These are phyloP conservation scores for Kockiozyma suomiensis DNA, from an alignment of 805 yeast genomes.

Conservation along the genomic window DNA sequence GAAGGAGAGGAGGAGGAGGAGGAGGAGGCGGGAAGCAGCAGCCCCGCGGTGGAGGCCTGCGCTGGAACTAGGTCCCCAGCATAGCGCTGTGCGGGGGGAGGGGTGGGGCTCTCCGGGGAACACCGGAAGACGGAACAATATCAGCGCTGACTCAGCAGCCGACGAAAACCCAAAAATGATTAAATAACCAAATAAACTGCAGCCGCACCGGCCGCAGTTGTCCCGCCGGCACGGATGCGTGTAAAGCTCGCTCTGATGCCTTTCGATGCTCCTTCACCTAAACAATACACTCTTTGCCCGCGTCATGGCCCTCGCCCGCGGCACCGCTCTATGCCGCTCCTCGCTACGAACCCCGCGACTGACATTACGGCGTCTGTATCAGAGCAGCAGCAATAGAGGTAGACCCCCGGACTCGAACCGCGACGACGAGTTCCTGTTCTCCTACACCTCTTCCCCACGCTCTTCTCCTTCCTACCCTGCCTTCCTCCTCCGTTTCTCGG, in stretches of 20 bases:
- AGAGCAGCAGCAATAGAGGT: background rate
- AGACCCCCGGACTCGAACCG: background rate
- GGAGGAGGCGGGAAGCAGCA: background rate
- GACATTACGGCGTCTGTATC: no score
- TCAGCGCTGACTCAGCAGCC: background rate
- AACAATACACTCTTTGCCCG: no score
- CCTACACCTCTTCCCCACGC: background rate
- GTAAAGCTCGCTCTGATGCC: no score
- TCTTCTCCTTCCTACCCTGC: conserved; percentile 2
- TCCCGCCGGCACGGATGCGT: no score
- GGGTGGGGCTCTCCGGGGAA: conserved; percentile 5
- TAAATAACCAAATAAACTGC: no score
- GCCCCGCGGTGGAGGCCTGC: conserved; percentile 8
- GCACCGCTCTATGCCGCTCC: no score
- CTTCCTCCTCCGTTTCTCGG: conserved; percentile 16
- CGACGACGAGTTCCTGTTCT: background rate
- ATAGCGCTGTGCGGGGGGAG: background rate
- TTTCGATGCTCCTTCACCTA: no score
- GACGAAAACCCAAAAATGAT: no score
- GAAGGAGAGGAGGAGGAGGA: background rate
- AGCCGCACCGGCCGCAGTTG: no score
- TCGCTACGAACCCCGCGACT: no score
- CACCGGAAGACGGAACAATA: background rate
- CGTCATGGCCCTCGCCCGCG: no score
- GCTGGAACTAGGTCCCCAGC: background rate